Evolutionary conservation across 2,329 filamentous ascomycete species (phyloP).

Genomic region (Penicillium janthinellum): DNA sequence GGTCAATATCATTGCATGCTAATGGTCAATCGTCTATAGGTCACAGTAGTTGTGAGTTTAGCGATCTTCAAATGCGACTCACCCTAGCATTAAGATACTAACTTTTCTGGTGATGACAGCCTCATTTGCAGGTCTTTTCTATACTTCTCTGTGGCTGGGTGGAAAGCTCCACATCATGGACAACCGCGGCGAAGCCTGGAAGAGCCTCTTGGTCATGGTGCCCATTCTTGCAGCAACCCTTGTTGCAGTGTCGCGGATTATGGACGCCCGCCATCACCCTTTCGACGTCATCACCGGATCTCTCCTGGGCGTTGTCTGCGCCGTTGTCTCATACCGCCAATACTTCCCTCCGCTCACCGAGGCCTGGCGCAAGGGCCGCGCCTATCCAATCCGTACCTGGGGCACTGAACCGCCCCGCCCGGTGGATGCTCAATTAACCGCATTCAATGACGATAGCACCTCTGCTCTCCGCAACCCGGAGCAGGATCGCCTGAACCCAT

Average conservation of each 20-base stretch:
- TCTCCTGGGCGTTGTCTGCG: slow-evolving; percentile 55
- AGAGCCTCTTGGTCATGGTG: slow-evolving; percentile 56
- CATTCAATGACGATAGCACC: slow-evolving; percentile 21
- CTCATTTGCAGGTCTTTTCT: slow-evolving; percentile 61
- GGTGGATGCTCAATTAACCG: slow-evolving; percentile 7
- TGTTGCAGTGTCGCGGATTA: slow-evolving; percentile 60
- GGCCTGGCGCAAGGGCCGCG: slow-evolving; percentile 60
- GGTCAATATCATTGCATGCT: background rate
- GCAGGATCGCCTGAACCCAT: slow-evolving; percentile 28
- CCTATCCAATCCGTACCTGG: slow-evolving; percentile 61
- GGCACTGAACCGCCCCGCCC: slow-evolving; percentile 48
- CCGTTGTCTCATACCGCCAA: slow-evolving; percentile 58
- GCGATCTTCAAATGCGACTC: background rate
- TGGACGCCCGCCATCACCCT: slow-evolving; percentile 64
- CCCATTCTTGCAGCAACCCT: slow-evolving; percentile 58
- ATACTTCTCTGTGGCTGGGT: slow-evolving; percentile 61
- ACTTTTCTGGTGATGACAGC: slow-evolving; percentile 38
- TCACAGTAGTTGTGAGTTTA: slow-evolving; percentile 54
- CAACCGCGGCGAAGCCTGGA: slow-evolving; percentile 63
- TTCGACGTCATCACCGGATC: slow-evolving; percentile 63
- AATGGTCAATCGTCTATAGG: slow-evolving; percentile 21
- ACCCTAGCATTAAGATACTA: slow-evolving; percentile 14
- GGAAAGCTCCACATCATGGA: slow-evolving; percentile 63
- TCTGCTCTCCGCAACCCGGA: slow-evolving; percentile 36
- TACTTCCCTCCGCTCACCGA: slow-evolving; percentile 61